Evolutionary conservation across 2,329 filamentous ascomycete genomes (phyloP).

Genomic region (Aspergillus glaucus): DNA sequence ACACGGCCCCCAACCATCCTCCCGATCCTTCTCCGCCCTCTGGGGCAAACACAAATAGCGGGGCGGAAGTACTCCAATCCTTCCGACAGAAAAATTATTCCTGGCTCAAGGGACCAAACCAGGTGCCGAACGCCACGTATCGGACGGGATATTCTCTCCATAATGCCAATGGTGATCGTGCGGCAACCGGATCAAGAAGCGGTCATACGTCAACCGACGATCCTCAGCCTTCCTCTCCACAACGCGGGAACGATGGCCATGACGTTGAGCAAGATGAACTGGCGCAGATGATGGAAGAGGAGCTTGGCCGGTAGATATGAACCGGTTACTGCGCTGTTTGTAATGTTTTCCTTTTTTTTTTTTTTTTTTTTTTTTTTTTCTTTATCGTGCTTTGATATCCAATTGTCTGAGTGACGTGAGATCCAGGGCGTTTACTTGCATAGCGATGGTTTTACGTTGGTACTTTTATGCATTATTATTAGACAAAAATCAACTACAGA

Average conservation of each 20-base stretch:
- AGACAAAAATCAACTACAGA: no score
- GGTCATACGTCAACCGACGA: neutral
- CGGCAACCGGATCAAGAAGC: neutral
- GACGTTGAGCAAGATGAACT: constrained; percentile 16
- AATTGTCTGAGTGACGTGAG: neutral
- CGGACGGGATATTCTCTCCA: neutral
- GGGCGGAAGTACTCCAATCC: constrained; percentile 15
- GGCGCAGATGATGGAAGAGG: constrained; percentile 19
- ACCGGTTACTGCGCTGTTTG: no score
- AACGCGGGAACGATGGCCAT: neutral
- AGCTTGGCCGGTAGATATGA: constrained; percentile 11
- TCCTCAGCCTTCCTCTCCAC: neutral
- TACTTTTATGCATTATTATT: no score
- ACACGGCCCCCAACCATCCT: neutral
- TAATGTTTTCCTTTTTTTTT: neutral
- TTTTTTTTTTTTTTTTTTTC: neutral
- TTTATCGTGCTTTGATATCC: neutral
- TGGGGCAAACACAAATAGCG: neutral
- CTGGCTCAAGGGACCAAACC: constrained; percentile 19
- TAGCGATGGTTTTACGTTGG: no score
- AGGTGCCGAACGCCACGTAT: constrained; percentile 1
- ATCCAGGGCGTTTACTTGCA: no score
- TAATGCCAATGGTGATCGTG: neutral
- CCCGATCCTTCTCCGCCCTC: neutral
- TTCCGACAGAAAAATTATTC: constrained; percentile 25